phyloP scores from a whole-genome alignment of 352 stramenopile genomes.

The Pythium utonaiense region DNA sequence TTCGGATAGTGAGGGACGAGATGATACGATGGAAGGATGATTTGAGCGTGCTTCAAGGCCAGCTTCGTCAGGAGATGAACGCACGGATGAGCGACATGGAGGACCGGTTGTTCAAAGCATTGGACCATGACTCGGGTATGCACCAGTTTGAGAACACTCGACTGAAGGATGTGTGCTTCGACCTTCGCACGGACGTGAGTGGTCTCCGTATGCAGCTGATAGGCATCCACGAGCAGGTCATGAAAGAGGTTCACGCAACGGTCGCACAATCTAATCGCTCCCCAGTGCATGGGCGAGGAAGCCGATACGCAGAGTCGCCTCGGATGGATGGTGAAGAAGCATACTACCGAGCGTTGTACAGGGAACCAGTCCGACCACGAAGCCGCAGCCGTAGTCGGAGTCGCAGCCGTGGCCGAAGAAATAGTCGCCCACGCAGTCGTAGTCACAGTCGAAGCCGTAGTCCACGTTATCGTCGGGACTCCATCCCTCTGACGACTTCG shows the following conservation, averaged over 20 bases:
- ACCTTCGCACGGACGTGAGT: conserved; percentile 33
- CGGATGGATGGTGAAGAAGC: conserved; percentile 1
- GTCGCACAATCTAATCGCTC: background rate
- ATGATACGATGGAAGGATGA: conserved; percentile 28
- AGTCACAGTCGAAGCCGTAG: conserved; percentile 14
- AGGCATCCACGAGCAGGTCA: background rate
- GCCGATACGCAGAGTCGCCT: background rate
- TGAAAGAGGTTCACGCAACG: conserved; percentile 2
- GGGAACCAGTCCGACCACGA: background rate
- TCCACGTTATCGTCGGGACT: background rate
- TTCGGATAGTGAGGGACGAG: conserved; percentile 28
- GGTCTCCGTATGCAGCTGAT: conserved; percentile 23
- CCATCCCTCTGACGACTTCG: background rate
- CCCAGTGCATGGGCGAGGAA: background rate
- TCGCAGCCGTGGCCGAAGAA: background rate
- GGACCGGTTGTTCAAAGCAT: conserved; percentile 37
- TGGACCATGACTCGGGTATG: conserved; percentile 36
- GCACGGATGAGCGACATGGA: conserved; percentile 30
- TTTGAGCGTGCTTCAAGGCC: conserved; percentile 16
- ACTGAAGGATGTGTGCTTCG: conserved; percentile 45
- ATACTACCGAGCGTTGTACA: background rate
- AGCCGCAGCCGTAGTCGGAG: conserved; percentile 10
- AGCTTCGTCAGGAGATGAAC: conserved; percentile 31
- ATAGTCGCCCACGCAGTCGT: conserved; percentile 6
- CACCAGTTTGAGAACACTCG: conserved; percentile 46